A percentile compares a stretch with the other conserved stretches of the same genome.
phyloP scores from a whole-genome alignment of 805 yeast genomes.

The Saturnispora dispora region DNA sequence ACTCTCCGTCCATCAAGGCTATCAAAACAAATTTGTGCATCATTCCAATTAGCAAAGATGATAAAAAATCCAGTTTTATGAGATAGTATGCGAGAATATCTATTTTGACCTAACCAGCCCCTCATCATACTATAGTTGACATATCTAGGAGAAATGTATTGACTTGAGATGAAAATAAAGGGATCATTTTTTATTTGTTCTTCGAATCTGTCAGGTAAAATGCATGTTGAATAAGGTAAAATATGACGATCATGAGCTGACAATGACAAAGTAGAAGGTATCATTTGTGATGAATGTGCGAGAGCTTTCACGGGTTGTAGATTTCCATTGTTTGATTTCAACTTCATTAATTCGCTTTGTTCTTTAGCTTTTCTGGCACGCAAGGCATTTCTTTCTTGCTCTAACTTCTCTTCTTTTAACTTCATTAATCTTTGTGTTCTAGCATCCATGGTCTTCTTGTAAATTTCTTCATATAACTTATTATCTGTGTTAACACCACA shows the following conservation, averaged over 20 bases:
- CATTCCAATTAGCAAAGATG: constrained; percentile 51
- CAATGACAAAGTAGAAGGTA: constrained; percentile 8
- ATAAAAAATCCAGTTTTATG: constrained; percentile 63
- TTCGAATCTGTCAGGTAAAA: constrained; percentile 40
- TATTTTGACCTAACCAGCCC: constrained; percentile 45
- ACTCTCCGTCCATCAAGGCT: constrained; percentile 51
- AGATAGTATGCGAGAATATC: constrained; percentile 56
- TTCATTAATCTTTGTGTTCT: constrained; percentile 32
- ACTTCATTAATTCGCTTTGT: not conserved
- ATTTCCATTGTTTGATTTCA: not conserved
- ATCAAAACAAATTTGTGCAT: constrained; percentile 51
- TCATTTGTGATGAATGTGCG: constrained; percentile 1
- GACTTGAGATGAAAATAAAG: constrained; percentile 44
- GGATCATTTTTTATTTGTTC: constrained; percentile 49
- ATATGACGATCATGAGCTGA: constrained; percentile 28
- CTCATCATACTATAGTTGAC: constrained; percentile 51
- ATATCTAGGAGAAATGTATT: constrained; percentile 38
- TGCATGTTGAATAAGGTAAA: constrained; percentile 17
- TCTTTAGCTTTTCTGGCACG: constrained; percentile 10
- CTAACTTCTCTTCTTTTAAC: constrained; percentile 22
- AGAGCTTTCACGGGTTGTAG: not conserved
- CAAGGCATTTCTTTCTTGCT: constrained; percentile 12
- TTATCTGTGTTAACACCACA: constrained; percentile 43
- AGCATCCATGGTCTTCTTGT: constrained; percentile 23
- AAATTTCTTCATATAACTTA: constrained; percentile 29